Evolutionary conservation across 164 flowering plant genomes (phyloP).

Genomic region (Stephania yunnanensis): DNA sequence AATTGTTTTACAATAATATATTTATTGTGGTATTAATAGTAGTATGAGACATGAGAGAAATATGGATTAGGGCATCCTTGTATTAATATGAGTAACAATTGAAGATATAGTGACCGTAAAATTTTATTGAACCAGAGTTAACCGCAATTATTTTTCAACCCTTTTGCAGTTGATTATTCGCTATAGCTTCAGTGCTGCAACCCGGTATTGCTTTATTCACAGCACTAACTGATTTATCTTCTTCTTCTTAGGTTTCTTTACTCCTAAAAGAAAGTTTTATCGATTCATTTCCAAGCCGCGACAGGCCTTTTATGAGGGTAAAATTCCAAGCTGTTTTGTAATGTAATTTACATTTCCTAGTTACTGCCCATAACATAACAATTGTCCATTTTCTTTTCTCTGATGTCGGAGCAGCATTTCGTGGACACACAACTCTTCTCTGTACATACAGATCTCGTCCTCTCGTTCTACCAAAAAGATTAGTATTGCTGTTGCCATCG

Average conservation of each 20-base stretch:
- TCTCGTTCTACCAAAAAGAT: slow-evolving; percentile 90
- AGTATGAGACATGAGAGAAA: not conserved
- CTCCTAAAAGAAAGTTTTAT: slow-evolving; percentile 95
- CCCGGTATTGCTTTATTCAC: not conserved
- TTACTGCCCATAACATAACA: slow-evolving; percentile 6
- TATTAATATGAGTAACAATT: not conserved
- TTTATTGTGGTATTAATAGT: not conserved
- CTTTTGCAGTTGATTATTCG: not conserved
- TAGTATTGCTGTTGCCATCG: slow-evolving; percentile 22
- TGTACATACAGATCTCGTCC: slow-evolving; percentile 94
- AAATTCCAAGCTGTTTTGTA: slow-evolving; percentile 3
- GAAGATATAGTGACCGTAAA: not conserved
- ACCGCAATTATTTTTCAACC: not conserved
- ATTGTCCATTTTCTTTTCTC: not conserved
- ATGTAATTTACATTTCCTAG: not conserved
- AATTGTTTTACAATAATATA: not conserved
- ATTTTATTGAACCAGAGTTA: not conserved
- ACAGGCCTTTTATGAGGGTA: slow-evolving; percentile 95
- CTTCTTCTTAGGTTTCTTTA: slow-evolving; percentile 67
- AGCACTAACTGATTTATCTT: slow-evolving; percentile 5
- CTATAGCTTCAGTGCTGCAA: not conserved
- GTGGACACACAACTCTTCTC: slow-evolving; percentile 97
- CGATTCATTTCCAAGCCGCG: slow-evolving; percentile 80
- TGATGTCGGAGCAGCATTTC: slow-evolving; percentile 53
- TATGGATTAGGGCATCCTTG: not conserved